Base-by-base conservation (phyloP, 139 green algal genomes). In the Eudorina sp. region DNA sequence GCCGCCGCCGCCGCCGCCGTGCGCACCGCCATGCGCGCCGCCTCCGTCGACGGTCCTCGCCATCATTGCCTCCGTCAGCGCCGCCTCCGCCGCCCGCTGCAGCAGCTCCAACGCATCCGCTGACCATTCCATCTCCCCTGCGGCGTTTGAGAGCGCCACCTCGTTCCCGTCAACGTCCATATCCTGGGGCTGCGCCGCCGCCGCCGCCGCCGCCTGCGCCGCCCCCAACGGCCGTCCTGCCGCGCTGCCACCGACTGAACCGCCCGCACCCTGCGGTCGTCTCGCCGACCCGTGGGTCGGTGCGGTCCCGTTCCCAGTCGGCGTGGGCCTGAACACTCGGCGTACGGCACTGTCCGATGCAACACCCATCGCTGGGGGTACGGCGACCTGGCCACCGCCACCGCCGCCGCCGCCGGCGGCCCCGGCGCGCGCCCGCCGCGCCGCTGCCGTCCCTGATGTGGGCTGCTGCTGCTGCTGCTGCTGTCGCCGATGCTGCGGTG, bases 61-160 rank as follows among this genome's bases (percentile, higher is more conserved):
- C 58, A n/a, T 36, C 58, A 77, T 14, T 31, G 5, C 16, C 29
- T 86, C 80, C 43, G 45, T 29, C 43, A 86, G 80, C 16, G 40
- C n/a, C 58, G 14, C 43, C 80, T 86, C 80, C 60, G 80, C 80
- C 18, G 80, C 80, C 41, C 8, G 27, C 3, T 86, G 80, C n/a
- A 86, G 43, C 80, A 86, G 29, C 41, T 51, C 60, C 41, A 86
- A 43, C 45, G 80, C 80, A 36, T 86, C 80, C 41, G 29, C 29
- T 14, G 80, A 77, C 80, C 80, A 86, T 19, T 55, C 78, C 77
- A 36, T 34, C 53, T 72, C 77, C 45, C 34, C 48, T 7, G 3
- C 74, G n/a, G 6, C 4, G 29, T 31, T n/a, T 16, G 0, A 16
- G 29, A 6, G 4, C 48, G 5, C 48, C 48, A 4, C 19, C 48